Evolutionary conservation across 371 early-diverging fungal species (phyloP).

Genomic region (Lichtheimia corymbifera): DNA sequence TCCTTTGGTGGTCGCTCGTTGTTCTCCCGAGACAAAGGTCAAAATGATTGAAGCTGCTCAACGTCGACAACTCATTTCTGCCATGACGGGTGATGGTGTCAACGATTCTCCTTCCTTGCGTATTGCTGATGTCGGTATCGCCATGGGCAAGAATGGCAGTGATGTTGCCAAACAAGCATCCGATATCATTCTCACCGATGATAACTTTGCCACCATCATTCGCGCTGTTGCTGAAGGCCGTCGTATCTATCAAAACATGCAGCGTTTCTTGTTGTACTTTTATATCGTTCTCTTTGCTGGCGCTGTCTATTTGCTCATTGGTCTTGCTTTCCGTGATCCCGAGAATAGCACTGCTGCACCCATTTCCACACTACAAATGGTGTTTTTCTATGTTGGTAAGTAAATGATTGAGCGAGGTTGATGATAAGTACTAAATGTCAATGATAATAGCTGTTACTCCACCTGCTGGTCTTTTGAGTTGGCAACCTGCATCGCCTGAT

Average conservation of each 20-base stretch:
- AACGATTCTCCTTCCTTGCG: slow-evolving; percentile 93
- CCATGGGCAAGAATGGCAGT: slow-evolving; percentile 91
- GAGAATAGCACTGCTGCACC: slow-evolving; percentile 68
- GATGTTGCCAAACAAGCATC: slow-evolving; percentile 92
- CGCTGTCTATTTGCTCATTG: slow-evolving; percentile 59
- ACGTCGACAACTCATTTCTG: slow-evolving; percentile 65
- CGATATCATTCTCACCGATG: slow-evolving; percentile 86
- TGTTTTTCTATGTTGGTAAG: slow-evolving; percentile 22
- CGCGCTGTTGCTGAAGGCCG: slow-evolving; percentile 84
- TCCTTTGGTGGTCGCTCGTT: slow-evolving; percentile 91
- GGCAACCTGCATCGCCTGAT: slow-evolving; percentile 77
- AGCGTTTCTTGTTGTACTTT: slow-evolving; percentile 85
- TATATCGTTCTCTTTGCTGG: slow-evolving; percentile 51
- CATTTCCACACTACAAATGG: slow-evolving; percentile 32
- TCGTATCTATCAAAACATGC: slow-evolving; percentile 89
- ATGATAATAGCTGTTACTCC: slow-evolving; percentile 49
- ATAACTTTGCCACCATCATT: slow-evolving; percentile 87
- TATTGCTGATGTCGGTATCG: slow-evolving; percentile 89
- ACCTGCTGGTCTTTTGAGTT: slow-evolving; percentile 74
- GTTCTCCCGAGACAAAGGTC: slow-evolving; percentile 95
- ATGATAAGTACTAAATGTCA: too few species aligned
- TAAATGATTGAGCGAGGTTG: neutral
- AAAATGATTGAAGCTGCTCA: slow-evolving; percentile 95
- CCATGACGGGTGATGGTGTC: slow-evolving; percentile 92
- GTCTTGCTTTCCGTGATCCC: slow-evolving; percentile 72